Conservation (phyloP, 108 stramenopile genomes). For the Bacterosira constricta region DNA sequence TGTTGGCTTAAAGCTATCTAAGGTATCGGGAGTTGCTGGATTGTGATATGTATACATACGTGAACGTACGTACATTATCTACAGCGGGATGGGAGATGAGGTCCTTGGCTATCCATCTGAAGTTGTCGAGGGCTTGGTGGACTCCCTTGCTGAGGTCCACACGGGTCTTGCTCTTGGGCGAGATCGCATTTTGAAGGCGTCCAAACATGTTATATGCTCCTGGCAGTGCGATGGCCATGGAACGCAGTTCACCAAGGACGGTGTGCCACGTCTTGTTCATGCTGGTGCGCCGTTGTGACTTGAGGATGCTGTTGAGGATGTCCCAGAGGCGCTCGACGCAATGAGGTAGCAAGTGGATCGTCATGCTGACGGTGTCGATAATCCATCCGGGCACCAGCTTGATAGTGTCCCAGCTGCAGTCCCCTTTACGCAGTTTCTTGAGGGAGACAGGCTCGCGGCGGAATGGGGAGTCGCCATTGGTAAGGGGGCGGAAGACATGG, state of each 20-base stretch:
- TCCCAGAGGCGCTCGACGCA: background rate
- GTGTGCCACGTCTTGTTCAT: constrained; percentile 6
- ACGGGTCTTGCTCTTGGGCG: background rate
- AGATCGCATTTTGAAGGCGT: constrained; percentile 18
- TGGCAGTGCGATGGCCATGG: constrained; percentile 17
- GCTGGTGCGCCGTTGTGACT: background rate
- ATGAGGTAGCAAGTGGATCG: background rate
- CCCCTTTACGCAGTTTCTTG: constrained; percentile 23
- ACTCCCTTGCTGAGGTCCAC: constrained; percentile 21
- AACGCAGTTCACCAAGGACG: constrained; percentile 7
- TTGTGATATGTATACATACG: too few species aligned
- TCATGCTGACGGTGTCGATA: constrained; percentile 12
- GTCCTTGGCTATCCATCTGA: constrained; percentile 23
- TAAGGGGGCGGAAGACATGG: too few species aligned
- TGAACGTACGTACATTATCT: too few species aligned
- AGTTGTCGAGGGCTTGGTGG: constrained; percentile 34
- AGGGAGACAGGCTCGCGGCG: constrained; percentile 7
- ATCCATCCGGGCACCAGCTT: constrained; percentile 21
- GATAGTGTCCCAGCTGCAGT: constrained; percentile 3
- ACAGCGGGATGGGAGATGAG: constrained; percentile 28
- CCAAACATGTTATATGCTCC: constrained; percentile 20
- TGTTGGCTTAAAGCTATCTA: too few species aligned
- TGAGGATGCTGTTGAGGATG: background rate
- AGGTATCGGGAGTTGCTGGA: too few species aligned
- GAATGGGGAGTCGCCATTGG: background rate